These are phyloP conservation scores for Euphorbia schlechtendalii DNA, from an alignment of 441 rosid species.

Conservation along the genomic window DNA sequence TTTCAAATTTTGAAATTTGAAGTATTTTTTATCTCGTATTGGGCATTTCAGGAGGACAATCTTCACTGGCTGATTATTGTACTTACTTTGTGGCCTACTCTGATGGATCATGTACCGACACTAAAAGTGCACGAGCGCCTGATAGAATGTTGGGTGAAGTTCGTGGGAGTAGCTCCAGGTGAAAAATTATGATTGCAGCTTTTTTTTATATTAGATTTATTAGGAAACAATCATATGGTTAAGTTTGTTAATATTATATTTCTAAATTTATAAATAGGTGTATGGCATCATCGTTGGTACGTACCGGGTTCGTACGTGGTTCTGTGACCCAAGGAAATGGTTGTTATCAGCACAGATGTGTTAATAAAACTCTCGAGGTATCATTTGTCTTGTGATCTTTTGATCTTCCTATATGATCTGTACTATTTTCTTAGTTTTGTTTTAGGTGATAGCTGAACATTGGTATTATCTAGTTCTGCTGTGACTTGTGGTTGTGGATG, in stretches of 20 bases:
- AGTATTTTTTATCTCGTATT: no score
- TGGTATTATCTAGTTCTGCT: no score
- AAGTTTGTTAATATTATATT: constrained; percentile 19
- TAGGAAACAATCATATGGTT: constrained; percentile 2
- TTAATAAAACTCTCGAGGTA: constrained; percentile 80
- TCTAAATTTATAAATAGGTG: constrained; percentile 71
- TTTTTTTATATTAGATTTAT: no score
- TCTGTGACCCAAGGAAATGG: constrained; percentile 94
- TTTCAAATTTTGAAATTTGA: no score
- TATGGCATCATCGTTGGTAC: constrained; percentile 94
- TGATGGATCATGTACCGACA: constrained; percentile 97
- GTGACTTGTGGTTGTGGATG: no score
- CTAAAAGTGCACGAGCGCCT: constrained; percentile 86
- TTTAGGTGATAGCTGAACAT: background rate
- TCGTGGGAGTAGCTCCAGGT: constrained; percentile 92
- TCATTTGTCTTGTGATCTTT: constrained; percentile 15
- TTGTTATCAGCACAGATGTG: constrained; percentile 92
- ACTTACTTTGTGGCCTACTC: constrained; percentile 97
- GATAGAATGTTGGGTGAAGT: constrained; percentile 99
- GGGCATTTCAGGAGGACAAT: constrained; percentile 99
- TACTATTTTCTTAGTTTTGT: background rate
- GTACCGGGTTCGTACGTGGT: constrained; percentile 92
- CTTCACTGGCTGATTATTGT: constrained; percentile 96
- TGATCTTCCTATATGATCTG: background rate
- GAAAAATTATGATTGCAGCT: constrained; percentile 20